Evolutionary conservation across 495 filamentous ascomycete genomes (phyloP), one percentile per base, ranked within the genome.

Genomic region (Barbatosphaeria neglecta): DNA sequence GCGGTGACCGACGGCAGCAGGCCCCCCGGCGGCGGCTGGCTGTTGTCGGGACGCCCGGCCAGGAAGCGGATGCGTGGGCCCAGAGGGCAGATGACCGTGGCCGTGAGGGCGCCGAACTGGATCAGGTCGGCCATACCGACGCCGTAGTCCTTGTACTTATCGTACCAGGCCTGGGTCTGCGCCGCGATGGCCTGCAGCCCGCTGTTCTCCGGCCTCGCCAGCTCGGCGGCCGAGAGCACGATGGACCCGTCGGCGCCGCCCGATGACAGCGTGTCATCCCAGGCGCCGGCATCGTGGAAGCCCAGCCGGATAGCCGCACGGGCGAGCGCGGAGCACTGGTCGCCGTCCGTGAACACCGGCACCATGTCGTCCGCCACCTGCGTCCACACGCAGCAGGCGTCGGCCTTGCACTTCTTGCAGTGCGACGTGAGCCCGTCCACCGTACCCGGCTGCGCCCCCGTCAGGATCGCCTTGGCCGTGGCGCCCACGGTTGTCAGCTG

Each of bases 341-440:
- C 24, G 22, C 57, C 54, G 37, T 56, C 41, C 22, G 50, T 55
- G 52, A 67, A 64, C 23, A 48, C 23, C 6, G 23, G 19, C 31
- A 45, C 45, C 58, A 73, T 59, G 22, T 67, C 62, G 33, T 61
- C 40, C 39, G 58, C 59, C 38, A 73, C 57, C 37, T 63, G 55
- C 48, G 56, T 60, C 67, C 67, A 71, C 43, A 70, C 50, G 47
- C 67, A 73, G 54, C 67, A 64, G 4, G 60, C 53, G 44, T 67
- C 62, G 7, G 49, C 20, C 16, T 47, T 53, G 51, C 66, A 69
- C 15, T 50, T 45, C 4, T 15, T 16, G 17, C 45, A 55, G 55
- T 44, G 31, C 31, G 10, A 56, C 22, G 49, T 45, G 17, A 48
- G 41, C 22, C 42, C 46, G 41, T 47, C 43, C 37, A 53, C 52